phyloP scores from a whole-genome alignment of 306 rosid genomes.

The Leucaena leucocephala region DNA sequence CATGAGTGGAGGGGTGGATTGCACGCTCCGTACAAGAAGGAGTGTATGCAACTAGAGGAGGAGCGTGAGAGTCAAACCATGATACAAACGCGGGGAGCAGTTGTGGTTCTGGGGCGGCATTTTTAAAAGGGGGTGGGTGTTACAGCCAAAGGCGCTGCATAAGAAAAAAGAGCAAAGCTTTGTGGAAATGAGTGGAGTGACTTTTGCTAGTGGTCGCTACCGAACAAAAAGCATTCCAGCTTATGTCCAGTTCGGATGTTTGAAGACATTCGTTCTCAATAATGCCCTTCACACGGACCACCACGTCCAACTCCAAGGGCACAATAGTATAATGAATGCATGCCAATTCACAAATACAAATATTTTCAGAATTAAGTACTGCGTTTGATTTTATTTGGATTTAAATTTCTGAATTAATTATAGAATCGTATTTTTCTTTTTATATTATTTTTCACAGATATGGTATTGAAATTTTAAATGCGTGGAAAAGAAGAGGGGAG shows the following conservation, averaged over 20 bases:
- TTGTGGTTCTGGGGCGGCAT: not conserved
- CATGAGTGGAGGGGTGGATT: not conserved
- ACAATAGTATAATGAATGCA: not conserved
- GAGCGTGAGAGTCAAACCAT: slow-evolving; percentile 46
- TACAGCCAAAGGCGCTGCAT: not conserved
- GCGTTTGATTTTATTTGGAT: too few species aligned
- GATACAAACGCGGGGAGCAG: not conserved
- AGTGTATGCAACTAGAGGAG: not conserved
- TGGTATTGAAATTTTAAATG: not conserved
- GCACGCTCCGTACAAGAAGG: slow-evolving; percentile 35
- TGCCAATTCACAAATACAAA: too few species aligned
- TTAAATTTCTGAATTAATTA: too few species aligned
- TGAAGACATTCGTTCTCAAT: not conserved
- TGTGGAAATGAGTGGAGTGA: slow-evolving; percentile 48
- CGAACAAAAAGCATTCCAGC: slow-evolving; percentile 65
- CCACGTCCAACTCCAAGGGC: not conserved
- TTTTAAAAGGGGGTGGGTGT: not conserved
- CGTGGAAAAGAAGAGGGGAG: not conserved
- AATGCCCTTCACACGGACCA: not conserved
- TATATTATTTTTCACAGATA: not conserved
- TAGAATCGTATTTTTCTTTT: not conserved
- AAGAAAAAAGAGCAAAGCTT: slow-evolving; percentile 9
- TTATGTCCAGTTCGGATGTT: slow-evolving; percentile 47
- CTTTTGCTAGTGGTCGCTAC: slow-evolving; percentile 31
- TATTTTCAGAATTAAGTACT: too few species aligned